A percentile compares a stretch with the other conserved stretches of the same genome.
phyloP scores from a whole-genome alignment of 192 early-diverging fungal genomes.

The Kappamyces sp. region DNA sequence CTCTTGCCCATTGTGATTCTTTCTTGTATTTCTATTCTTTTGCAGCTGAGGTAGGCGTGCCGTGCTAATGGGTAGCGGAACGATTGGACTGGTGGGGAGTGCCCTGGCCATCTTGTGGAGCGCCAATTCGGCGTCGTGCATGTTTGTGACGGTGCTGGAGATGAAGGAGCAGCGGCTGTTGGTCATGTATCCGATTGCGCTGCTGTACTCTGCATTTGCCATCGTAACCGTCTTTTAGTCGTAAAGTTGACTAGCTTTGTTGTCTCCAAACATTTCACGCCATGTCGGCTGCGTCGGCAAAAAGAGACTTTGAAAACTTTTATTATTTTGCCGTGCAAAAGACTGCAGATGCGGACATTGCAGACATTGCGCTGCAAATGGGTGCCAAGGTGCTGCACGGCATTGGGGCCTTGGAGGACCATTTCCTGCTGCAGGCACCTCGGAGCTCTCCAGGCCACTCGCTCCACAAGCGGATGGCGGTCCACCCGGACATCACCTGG shows the following conservation, averaged over 20 bases:
- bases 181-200: conserved; percentile 88
- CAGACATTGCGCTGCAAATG: background rate
- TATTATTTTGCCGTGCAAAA: conserved; percentile 42
- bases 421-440: conserved; percentile 57
- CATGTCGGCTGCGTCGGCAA: no score
- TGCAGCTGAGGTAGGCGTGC: conserved; percentile 58
- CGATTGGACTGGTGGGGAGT: conserved; percentile 57
- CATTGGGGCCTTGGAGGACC: conserved; percentile 59
- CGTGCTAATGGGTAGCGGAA: conserved; percentile 33
- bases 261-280: background rate
- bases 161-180: conserved; percentile 90
- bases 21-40: conserved; percentile 63
- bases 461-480: conserved; percentile 14
- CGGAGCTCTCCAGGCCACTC: conserved; percentile 15
- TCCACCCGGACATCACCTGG: conserved; percentile 22
- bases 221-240: conserved; percentile 76
- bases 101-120: conserved; percentile 82
- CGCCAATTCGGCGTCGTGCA: conserved; percentile 84
- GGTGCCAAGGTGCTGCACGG: conserved; percentile 1
- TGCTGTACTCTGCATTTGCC: conserved; percentile 92
- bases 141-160: conserved; percentile 88
- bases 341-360: conserved; percentile 6
- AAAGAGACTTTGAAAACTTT: conserved; percentile 34
- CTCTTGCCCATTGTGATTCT: conserved; percentile 91
- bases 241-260: background rate